Conservation (phyloP, 257 asterid species). For the Ajuga chamaepitys region DNA sequence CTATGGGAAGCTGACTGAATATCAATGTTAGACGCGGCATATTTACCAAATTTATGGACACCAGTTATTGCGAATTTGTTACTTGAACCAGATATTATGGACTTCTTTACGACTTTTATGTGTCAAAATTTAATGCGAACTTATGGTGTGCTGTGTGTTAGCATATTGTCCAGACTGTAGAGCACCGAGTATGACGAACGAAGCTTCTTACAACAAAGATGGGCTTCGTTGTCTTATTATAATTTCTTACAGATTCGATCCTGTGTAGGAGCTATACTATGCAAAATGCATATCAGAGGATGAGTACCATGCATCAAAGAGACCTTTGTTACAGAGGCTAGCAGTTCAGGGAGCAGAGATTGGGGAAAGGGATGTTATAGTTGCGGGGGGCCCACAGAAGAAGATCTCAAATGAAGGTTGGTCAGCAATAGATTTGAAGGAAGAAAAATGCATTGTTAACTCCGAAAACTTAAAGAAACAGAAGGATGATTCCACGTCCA, state of each 20-base stretch:
- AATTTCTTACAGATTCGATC: not conserved
- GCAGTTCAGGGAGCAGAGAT: conserved; percentile 94
- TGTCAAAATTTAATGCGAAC: too few relatives aligned
- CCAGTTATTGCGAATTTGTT: not conserved
- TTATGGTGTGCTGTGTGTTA: not conserved
- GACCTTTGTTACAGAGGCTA: conserved; percentile 80
- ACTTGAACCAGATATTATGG: too few relatives aligned
- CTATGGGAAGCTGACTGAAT: not conserved
- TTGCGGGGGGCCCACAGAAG: conserved; percentile 26
- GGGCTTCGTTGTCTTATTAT: too few relatives aligned
- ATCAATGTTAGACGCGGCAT: too few relatives aligned
- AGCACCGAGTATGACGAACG: too few relatives aligned
- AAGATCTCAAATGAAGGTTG: conserved; percentile 48
- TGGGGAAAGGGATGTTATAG: conserved; percentile 64
- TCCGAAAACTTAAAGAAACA: conserved; percentile 17
- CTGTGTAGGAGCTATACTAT: conserved; percentile 59
- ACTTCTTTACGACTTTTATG: too few relatives aligned
- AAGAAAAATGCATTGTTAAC: conserved; percentile 26
- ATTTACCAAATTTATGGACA: too few relatives aligned
- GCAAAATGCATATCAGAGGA: conserved; percentile 84
- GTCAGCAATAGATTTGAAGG: conserved; percentile 65
- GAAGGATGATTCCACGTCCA: conserved; percentile 26
- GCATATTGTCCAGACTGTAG: not conserved
- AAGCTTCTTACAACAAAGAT: too few relatives aligned
- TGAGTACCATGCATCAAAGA: conserved; percentile 77